A percentile compares a stretch with the other conserved stretches of the same genome.
These are phyloP conservation scores for Dothiorella sarmentorum DNA, from an alignment of 2,329 filamentous ascomycete species.

Conservation along the genomic window DNA sequence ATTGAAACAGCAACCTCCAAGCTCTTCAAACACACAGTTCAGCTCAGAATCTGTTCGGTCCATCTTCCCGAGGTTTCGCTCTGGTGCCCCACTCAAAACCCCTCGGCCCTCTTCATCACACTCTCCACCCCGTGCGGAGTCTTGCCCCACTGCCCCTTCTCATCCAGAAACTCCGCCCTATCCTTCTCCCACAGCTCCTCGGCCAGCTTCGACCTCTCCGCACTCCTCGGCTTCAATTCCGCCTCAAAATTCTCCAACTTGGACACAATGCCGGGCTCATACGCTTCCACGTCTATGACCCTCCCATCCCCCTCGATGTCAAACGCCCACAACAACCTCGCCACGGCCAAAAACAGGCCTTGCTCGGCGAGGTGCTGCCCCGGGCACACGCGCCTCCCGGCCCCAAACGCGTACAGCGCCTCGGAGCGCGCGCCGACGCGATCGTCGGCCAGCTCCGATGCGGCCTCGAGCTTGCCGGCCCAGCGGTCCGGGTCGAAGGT, in stretches of 20 bases:
- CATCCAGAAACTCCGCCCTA: slow-evolving; percentile 17
- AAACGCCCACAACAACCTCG: slow-evolving; percentile 19
- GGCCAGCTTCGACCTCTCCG: slow-evolving; percentile 8
- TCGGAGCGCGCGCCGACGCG: slow-evolving; percentile 20
- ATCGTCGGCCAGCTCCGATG: slow-evolving; percentile 22
- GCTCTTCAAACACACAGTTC: too few relatives aligned
- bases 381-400: slow-evolving; percentile 9
- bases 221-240: slow-evolving; percentile 22
- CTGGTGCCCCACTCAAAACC: neutral
- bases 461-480: slow-evolving; percentile 22
- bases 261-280: slow-evolving; percentile 21
- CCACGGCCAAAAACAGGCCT: slow-evolving; percentile 5
- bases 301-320: slow-evolving; percentile 3
- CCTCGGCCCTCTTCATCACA: neutral
- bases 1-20: too few relatives aligned
- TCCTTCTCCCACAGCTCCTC: slow-evolving; percentile 23
- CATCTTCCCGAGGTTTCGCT: too few relatives aligned
- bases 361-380: slow-evolving; percentile 19
- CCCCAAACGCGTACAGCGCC: slow-evolving; percentile 37
- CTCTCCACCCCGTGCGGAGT: slow-evolving; percentile 22
- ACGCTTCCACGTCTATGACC: neutral
- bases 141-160: slow-evolving; percentile 23
- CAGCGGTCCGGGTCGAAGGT: slow-evolving; percentile 20
- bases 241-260: slow-evolving; percentile 23
- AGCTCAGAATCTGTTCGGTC: too few relatives aligned